phyloP scores from a whole-genome alignment of 441 rosid species.

The Biscutella laevigata region DNA sequence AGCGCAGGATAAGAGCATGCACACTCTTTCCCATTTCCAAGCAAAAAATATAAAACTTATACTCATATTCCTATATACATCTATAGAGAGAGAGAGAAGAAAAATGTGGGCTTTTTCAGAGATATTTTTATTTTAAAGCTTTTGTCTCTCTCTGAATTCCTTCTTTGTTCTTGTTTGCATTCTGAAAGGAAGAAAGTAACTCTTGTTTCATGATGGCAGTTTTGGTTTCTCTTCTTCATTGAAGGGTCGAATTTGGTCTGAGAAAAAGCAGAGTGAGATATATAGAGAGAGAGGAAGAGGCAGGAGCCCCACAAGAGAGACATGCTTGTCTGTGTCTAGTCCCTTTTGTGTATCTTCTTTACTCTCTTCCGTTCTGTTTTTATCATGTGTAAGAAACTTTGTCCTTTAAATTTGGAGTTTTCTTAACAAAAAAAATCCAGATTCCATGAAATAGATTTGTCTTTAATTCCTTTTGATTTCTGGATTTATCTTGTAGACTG shows the following conservation, averaged over 20 bases:
- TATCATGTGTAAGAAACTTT: conserved; percentile 26
- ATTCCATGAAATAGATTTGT: conserved; percentile 33
- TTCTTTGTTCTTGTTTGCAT: conserved; percentile 25
- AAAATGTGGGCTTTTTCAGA: conserved; percentile 15
- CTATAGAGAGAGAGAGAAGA: conserved; percentile 8
- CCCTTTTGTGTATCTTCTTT: conserved; percentile 47
- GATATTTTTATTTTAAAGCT: neutral
- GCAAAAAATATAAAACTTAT: conserved; percentile 21
- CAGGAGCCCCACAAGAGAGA: conserved; percentile 49
- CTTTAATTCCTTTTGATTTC: conserved; percentile 20
- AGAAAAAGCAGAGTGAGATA: conserved; percentile 21
- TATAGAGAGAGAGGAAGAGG: conserved; percentile 6
- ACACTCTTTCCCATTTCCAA: conserved; percentile 49
- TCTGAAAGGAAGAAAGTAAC: conserved; percentile 23
- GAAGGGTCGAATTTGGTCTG: conserved; percentile 52
- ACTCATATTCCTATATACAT: conserved; percentile 6
- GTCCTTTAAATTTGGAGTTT: conserved; percentile 27
- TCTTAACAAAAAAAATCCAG: conserved; percentile 20
- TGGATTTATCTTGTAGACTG: conserved; percentile 12
- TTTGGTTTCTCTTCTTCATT: conserved; percentile 34
- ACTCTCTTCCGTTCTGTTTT: conserved; percentile 33
- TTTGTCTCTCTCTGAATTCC: conserved; percentile 18
- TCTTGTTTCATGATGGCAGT: conserved; percentile 31
- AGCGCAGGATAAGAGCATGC: conserved; percentile 66
- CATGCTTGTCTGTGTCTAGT: conserved; percentile 31